Percentiles rank a stretch among this genome's conserved stretches.
phyloP scores from a whole-genome alignment of 2,329 filamentous ascomycete species.

The Cladosporium colombiae region DNA sequence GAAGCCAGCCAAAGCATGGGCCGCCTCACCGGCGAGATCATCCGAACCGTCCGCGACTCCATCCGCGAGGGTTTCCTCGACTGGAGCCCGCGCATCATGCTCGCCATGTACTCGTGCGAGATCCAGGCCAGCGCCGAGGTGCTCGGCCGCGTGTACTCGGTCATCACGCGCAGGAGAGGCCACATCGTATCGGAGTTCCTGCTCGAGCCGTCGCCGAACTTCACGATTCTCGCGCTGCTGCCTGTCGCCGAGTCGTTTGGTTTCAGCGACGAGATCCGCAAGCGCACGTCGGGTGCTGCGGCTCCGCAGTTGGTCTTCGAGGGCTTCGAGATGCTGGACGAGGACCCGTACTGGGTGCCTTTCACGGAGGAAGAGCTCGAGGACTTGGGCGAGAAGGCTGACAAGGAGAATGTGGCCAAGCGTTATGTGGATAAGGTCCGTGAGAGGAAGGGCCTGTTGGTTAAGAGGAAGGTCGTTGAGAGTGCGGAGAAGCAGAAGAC shows the following conservation, averaged over 20 bases:
- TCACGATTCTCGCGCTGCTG: slow-evolving; percentile 84
- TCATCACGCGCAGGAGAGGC: slow-evolving; percentile 91
- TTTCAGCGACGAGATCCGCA: slow-evolving; percentile 94
- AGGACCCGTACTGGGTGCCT: slow-evolving; percentile 97
- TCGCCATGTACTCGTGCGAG: slow-evolving; percentile 97
- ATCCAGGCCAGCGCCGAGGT: slow-evolving; percentile 96
- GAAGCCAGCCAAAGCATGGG: slow-evolving; percentile 68
- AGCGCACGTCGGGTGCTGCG: slow-evolving; percentile 85
- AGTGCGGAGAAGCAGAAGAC: slow-evolving; percentile 93
- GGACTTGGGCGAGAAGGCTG: slow-evolving; percentile 89
- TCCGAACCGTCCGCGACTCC: slow-evolving; percentile 82
- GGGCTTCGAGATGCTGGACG: slow-evolving; percentile 88
- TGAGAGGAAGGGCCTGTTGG: slow-evolving; percentile 80
- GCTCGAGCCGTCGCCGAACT: slow-evolving; percentile 94
- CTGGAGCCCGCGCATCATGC: slow-evolving; percentile 91
- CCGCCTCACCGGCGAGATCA: slow-evolving; percentile 87
- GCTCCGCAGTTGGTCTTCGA: slow-evolving; percentile 91
- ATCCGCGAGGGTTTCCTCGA: slow-evolving; percentile 86
- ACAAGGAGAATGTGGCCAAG: slow-evolving; percentile 94
- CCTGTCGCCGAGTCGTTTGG: slow-evolving; percentile 95
- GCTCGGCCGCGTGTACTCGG: slow-evolving; percentile 90
- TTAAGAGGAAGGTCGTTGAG: slow-evolving; percentile 69
- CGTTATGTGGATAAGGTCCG: slow-evolving; percentile 91
- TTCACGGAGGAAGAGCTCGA: slow-evolving; percentile 95
- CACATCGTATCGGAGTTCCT: slow-evolving; percentile 86